Conservation (phyloP, 2,329 filamentous ascomycete species). For the Aspergillus flavus region DNA sequence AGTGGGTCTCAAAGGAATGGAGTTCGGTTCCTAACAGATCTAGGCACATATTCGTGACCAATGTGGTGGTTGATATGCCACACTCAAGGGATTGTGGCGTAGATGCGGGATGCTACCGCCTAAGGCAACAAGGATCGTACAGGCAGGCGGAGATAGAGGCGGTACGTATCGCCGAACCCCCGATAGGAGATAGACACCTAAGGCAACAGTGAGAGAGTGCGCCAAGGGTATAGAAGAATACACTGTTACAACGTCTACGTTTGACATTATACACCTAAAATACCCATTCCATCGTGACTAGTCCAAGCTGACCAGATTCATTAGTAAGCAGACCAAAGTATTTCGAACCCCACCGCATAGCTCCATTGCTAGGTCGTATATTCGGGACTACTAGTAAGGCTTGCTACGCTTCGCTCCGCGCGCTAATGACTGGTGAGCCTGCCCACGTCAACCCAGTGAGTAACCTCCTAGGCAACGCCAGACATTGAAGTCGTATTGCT, state of each 20-base stretch:
- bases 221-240: not conserved
- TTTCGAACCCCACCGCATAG: not conserved
- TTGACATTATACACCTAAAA: not conserved
- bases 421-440: too few relatives aligned
- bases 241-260: not conserved
- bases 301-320: not conserved
- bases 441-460: too few relatives aligned
- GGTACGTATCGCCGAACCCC: not conserved
- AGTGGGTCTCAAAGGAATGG: not conserved
- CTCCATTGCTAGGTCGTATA: too few relatives aligned
- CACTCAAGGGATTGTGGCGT: too few relatives aligned
- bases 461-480: too few relatives aligned
- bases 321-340: not conserved
- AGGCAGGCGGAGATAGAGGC: not conserved
- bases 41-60: too few relatives aligned
- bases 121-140: not conserved
- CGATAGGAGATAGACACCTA: not conserved
- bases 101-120: not conserved
- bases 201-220: not conserved
- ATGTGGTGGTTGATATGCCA: not conserved
- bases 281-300: not conserved
- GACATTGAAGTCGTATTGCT: too few relatives aligned
- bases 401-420: too few relatives aligned
- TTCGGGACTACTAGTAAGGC: too few relatives aligned
- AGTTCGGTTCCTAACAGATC: too few relatives aligned